A percentile compares a stretch with the other conserved stretches of the same genome.
phyloP scores from a whole-genome alignment of 164 flowering plant species.

The Platanus orientalis region DNA sequence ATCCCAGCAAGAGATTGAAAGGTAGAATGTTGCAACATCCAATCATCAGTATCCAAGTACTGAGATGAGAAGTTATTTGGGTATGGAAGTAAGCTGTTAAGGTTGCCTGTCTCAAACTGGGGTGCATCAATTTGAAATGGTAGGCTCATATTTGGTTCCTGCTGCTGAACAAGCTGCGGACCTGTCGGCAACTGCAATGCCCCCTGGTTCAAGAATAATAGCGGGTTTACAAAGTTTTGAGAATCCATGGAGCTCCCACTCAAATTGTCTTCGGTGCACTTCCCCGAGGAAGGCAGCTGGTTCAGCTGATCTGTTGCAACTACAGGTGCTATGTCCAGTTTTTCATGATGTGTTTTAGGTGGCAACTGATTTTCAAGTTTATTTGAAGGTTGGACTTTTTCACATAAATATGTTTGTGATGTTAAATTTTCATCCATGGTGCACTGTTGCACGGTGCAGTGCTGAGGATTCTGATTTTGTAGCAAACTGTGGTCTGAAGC shows the following conservation, averaged over 20 bases:
- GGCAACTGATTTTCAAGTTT: constrained; percentile 24
- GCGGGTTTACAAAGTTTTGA: constrained; percentile 26
- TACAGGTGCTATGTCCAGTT: constrained; percentile 11
- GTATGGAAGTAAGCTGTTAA: constrained; percentile 36
- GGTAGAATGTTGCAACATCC: constrained; percentile 36
- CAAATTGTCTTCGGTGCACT: constrained; percentile 29
- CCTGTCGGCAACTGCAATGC: constrained; percentile 26
- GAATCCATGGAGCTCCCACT: constrained; percentile 17
- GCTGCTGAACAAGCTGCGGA: constrained; percentile 32
- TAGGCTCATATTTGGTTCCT: constrained; percentile 27
- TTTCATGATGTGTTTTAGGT: constrained; percentile 19
- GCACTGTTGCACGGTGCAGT: constrained; percentile 16
- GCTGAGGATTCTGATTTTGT: constrained; percentile 29
- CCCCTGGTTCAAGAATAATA: constrained; percentile 24
- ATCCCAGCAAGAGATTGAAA: constrained; percentile 37
- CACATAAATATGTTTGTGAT: constrained; percentile 18
- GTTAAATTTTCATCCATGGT: constrained; percentile 14
- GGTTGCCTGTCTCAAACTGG: constrained; percentile 30
- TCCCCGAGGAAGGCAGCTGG: constrained; percentile 24
- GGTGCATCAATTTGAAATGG: constrained; percentile 32
- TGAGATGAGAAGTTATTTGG: constrained; percentile 14
- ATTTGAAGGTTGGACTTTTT: constrained; percentile 13
- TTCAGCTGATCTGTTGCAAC: constrained; percentile 13
- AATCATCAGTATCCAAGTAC: constrained; percentile 39
- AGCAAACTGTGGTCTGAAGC: constrained; percentile 23